Base-by-base conservation (phyloP, 306 rosid species). In the Prunus padus region DNA sequence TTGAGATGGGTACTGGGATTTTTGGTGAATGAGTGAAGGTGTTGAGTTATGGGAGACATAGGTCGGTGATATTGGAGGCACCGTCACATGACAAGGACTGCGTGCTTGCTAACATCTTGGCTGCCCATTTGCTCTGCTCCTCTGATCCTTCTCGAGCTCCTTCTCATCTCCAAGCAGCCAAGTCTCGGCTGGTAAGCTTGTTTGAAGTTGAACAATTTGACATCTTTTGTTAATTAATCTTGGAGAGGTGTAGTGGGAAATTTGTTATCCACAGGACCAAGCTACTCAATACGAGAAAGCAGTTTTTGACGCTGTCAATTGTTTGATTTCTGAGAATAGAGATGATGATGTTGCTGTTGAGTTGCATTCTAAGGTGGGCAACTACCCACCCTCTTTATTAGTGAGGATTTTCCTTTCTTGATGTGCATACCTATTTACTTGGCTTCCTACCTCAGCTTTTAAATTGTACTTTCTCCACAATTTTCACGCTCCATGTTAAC, bases 201-300 rank as follows among this genome's bases (percentile, higher is more conserved):
- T 30, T 62, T 57, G 46, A 30, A 2, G 16, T 26, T 46, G 12
- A 10, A 3, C 3, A 31, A 16, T 50, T 67, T 68, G 19, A 8
- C 30, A 37, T 1, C 33, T 5, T 46, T 40, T n/a, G 16, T 33
- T 26, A 20, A 20, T 13, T 37, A 49, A 31, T 25, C 5, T 68
- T 30, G 33, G 71, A 1, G 55, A 5, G 72, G 51, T 66, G 42
- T 65, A 3, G 20, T 50, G 64, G 8, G 59, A 40, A 45, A 55
- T 23, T 72, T 47, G 3, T 57, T 51, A 0, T 74, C 71, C 44
- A 3, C 72, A 95, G 99, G 97, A 87, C 33, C 88, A 84, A 68
- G 97, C 97, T 65, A 95, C 99, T 55, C 66, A 67, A 70, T 92
- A 92, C 60, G 99, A 95, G 88, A 90, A 84, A 76, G 88, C 91